Evolutionary conservation across 2,329 filamentous ascomycete genomes (phyloP), one percentile per base, ranked within the genome.

Genomic region (Penicillium janthinellum): DNA sequence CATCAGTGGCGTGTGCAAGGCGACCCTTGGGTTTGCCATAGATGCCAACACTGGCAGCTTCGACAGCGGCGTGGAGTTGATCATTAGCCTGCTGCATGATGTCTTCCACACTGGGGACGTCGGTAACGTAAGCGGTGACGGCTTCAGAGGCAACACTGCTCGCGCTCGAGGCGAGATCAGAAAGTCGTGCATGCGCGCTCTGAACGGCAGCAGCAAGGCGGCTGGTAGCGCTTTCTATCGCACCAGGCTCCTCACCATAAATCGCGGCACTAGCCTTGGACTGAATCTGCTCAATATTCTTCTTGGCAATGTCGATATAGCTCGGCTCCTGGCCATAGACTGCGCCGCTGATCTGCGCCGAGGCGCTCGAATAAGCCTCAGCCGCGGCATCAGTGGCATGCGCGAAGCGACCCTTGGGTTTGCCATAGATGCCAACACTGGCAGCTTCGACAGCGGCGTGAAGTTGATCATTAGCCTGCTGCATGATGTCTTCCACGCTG

Each of bases 381-480:
- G 81, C 79, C 2, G 82, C 82, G 14, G 81, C 82, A 25, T 81
- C 81, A 20, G 81, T 83, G 2, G 82, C 84, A 68, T 84, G 76
- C 67, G 87, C 85, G 31, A 79, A 76, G 2, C 76, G 75, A 31
- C 84, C 82, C 69, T 84, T 85, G 20, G 77, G 73, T 1, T 82
- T 82, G 44, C 85, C 86, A 65, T 88, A 87, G 17, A 86, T 72
- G 48, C 85, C 84, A 11, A 79, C 72, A 48, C 82, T 86, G 1
- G 84, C 86, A 45, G 84, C 85, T 48, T 84, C 81, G 7, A 88
- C 82, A n/a, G 83, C 85, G 22, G 82, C 77, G 53, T 86, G 81
- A 44, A 88, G 75, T 63, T 86, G 84, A 11, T 81, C 79, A 56
- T 79, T 84, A 14, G 84, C 84, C n/a, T 82, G 77, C 34, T 82